Conservation (phyloP, 2,329 filamentous ascomycete genomes). For the Aspergillus aculeatus region DNA sequence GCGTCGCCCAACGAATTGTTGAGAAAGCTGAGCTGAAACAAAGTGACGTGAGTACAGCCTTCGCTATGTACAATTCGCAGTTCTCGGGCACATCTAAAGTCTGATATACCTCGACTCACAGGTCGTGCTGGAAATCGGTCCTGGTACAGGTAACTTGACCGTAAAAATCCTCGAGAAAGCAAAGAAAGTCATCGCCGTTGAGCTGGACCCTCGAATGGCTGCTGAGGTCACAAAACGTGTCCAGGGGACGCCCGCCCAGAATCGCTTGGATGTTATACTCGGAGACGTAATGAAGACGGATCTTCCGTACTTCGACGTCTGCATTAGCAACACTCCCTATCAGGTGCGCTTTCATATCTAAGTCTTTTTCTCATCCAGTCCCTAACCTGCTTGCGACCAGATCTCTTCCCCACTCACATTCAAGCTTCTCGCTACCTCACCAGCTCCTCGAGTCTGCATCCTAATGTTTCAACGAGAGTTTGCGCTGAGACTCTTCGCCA, state of each 20-base stretch:
- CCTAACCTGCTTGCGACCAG: constrained; percentile 36
- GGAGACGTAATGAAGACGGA: constrained; percentile 93
- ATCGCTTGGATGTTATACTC: constrained; percentile 80
- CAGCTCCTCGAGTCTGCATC: constrained; percentile 77
- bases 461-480: constrained; percentile 94
- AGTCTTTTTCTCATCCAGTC: constrained; percentile 11
- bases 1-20: constrained; percentile 75
- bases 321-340: constrained; percentile 75
- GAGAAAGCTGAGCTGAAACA: constrained; percentile 88
- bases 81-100: not conserved
- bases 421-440: constrained; percentile 77
- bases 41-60: constrained; percentile 57
- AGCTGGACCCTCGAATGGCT: constrained; percentile 94
- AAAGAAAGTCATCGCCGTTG: constrained; percentile 79
- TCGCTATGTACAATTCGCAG: not conserved
- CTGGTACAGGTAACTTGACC: constrained; percentile 85
- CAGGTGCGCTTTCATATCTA: constrained; percentile 47
- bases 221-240: constrained; percentile 93
- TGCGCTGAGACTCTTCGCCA: constrained; percentile 82
- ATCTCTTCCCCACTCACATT: constrained; percentile 93
- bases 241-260: constrained; percentile 80
- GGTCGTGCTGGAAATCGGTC: constrained; percentile 86
- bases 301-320: constrained; percentile 75
- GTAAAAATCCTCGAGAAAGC: constrained; percentile 85
- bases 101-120: constrained; percentile 33